Percentiles rank a stretch among this genome's conserved stretches.
Evolutionary conservation across 345 rosid genomes (phyloP).

Genomic region (Lumnitzera littorea): DNA sequence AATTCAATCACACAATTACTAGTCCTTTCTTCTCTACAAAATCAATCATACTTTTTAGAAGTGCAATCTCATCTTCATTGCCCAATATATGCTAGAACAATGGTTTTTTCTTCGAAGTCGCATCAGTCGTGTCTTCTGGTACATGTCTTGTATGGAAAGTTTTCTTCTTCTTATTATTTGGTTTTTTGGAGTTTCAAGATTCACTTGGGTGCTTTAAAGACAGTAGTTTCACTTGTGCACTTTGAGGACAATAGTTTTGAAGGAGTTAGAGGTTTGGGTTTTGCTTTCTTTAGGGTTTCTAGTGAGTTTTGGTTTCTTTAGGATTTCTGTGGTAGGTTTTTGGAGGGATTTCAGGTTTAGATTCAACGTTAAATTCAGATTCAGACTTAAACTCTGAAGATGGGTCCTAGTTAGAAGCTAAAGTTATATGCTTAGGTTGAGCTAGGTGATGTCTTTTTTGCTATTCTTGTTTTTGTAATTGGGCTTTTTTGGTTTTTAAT

Average conservation of each 20-base stretch:
- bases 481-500: not conserved
- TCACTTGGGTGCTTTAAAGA: not conserved
- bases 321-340: conserved; percentile 4
- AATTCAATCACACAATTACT: conserved; percentile 6
- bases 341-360: conserved; percentile 2
- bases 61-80: conserved; percentile 21
- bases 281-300: not conserved
- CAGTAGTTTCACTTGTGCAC: no score
- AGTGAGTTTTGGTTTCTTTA: not conserved
- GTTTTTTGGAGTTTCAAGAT: not conserved
- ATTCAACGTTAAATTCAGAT: not conserved
- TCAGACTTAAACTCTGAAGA: conserved; percentile 5
- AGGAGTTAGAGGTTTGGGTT: not conserved
- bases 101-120: conserved; percentile 1
- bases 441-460: not conserved
- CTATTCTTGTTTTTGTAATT: no score
- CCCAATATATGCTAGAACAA: conserved; percentile 16
- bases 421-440: not conserved
- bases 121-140: not conserved
- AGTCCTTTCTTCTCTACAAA: conserved; percentile 9
- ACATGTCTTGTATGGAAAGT: not conserved
- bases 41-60: conserved; percentile 24
- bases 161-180: not conserved
- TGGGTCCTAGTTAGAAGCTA: not conserved
- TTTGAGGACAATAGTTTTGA: not conserved